Evolutionary conservation across 1,139 yeast species (phyloP), one percentile per base, ranked within the genome.

Genomic region (Arxiozyma telluris): DNA sequence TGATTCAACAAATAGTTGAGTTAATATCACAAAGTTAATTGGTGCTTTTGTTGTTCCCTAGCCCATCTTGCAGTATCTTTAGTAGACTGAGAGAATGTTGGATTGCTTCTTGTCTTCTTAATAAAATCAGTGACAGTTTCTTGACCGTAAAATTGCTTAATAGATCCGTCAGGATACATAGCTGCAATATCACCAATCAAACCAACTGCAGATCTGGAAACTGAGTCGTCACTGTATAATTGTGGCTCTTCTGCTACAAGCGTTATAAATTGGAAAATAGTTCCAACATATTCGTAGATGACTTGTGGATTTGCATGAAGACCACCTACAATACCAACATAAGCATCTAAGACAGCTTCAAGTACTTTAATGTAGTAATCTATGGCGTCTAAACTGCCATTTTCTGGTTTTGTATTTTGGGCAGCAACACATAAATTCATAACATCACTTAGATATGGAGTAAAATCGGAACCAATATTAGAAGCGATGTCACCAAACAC

Each of bases 31-130:
- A 69, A 54, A 3, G 63, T 57, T 25, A 66, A 46, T 61, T 73
- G 76, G 51, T 60, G 64, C 54, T 71, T 72, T 58, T 73, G 76
- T 58, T 73, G 96, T 64, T 87, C 96, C 63, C 95, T 81, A 15
- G 98, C 97, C 97, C 98, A 93, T 72, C 91, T 82, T 18, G 97
- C 97, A 30, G 96, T 88, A 65, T 87, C 94, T 67, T 81, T 82
- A 12, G 97, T 89, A 55, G 78, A 74, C 59, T 79, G 79, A 49
- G 82, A 76, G 66, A 84, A 87, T 43, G 74, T 64, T 56, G 78
- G 77, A 67, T 83, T 84, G 50, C 80, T 67, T 68, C 91, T 79
- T 20, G 96, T 87, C 65, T 78, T 80, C 69, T 82, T 85, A 68
- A 91, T 84, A 64, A 87, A 80, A 27, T 83, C 85, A 11, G 85